Conservation (phyloP, 345 rosid species). For the Eutrema heterophyllum region DNA sequence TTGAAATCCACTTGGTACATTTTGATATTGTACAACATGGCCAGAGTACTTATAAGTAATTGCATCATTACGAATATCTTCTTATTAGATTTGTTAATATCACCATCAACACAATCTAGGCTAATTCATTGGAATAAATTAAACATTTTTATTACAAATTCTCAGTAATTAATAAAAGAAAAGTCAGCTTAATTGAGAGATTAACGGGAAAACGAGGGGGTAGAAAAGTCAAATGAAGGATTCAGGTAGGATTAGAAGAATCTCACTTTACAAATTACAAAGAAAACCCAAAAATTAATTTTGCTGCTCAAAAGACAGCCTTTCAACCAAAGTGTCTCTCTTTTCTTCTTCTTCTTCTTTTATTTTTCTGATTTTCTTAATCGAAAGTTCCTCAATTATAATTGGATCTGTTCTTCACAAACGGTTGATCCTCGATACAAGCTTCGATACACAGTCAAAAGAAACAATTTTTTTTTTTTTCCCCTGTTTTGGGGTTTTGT, state of each 20-base stretch:
- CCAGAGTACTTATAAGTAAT: not conserved
- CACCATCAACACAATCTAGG: not conserved
- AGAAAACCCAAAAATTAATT: not conserved
- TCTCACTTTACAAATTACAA: constrained; percentile 11
- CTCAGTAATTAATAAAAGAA: not conserved
- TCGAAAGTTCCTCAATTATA: constrained; percentile 8
- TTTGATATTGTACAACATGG: constrained; percentile 29
- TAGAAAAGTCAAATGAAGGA: constrained; percentile 17
- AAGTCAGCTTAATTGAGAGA: constrained; percentile 12
- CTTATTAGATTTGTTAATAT: not conserved
- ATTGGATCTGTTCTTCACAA: constrained; percentile 17
- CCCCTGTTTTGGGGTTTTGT: not conserved
- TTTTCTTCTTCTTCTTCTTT: constrained; percentile 8
- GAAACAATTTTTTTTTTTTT: not conserved
- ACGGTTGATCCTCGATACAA: constrained; percentile 1
- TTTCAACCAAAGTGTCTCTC: constrained; percentile 28
- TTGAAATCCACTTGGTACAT: constrained; percentile 26
- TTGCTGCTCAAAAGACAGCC: constrained; percentile 30
- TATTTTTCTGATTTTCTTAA: not conserved
- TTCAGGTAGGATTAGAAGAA: constrained; percentile 22
- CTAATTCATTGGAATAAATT: not conserved
- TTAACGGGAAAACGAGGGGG: constrained; percentile 16
- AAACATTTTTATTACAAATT: not conserved
- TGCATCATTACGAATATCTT: constrained; percentile 4
- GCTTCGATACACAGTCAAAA: not conserved